These are phyloP conservation scores for Boletus sensibilis DNA, from an alignment of 768 basidiomycete species.

Conservation along the genomic window DNA sequence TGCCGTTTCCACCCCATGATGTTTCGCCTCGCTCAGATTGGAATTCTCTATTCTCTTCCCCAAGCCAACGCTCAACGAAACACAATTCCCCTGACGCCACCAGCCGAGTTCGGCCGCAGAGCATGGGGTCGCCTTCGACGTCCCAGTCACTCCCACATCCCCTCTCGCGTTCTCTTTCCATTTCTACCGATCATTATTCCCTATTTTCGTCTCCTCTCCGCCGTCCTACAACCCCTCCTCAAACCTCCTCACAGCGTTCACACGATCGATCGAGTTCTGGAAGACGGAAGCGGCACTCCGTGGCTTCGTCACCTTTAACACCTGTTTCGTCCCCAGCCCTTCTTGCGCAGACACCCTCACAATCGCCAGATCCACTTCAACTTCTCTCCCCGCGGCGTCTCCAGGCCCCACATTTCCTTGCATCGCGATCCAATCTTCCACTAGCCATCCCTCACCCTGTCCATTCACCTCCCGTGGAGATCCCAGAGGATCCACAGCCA, in stretches of 20 bases:
- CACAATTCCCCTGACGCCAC: background rate
- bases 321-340: constrained; percentile 16
- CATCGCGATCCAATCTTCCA: constrained; percentile 1
- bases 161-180: constrained; percentile 13
- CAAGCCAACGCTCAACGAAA: background rate
- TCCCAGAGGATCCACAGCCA: constrained; percentile 20
- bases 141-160: background rate
- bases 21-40: constrained; percentile 10
- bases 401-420: background rate
- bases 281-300: background rate
- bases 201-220: constrained; percentile 16
- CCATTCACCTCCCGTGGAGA: constrained; percentile 3
- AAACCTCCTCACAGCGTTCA: constrained; percentile 14
- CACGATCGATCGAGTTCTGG: background rate
- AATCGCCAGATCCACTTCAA: constrained; percentile 26
- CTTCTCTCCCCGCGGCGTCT: constrained; percentile 9
- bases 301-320: constrained; percentile 23
- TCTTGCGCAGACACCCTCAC: constrained; percentile 5
- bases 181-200: constrained; percentile 12
- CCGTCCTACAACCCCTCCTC: constrained; percentile 18
- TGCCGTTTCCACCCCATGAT: background rate
- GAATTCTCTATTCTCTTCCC: constrained; percentile 24
- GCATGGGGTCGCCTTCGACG: background rate
- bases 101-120: background rate
- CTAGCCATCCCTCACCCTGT: background rate